Percentiles rank a stretch among this genome's conserved stretches.
Conservation (phyloP, 148 eudicot species). For the Vaccinium myrtillus region DNA sequence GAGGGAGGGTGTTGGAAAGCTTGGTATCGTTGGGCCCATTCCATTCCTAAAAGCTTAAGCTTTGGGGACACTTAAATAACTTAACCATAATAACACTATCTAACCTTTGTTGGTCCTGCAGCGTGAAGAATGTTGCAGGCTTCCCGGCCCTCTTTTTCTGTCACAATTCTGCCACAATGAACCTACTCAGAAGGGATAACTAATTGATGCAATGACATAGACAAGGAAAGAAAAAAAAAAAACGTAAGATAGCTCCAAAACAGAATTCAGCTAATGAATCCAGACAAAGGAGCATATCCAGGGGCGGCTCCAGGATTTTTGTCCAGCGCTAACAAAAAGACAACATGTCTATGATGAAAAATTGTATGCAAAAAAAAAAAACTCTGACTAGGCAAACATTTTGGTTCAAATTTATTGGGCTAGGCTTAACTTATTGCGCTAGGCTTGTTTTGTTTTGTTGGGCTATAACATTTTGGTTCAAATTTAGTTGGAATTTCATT, state of each 20-base stretch:
- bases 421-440: too few relatives aligned
- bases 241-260: background rate
- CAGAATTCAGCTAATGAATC: background rate
- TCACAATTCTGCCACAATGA: slow-evolving; percentile 56
- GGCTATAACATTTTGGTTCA: too few relatives aligned
- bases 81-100: background rate
- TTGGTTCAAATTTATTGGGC: too few relatives aligned
- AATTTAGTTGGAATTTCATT: too few relatives aligned
- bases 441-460: too few relatives aligned
- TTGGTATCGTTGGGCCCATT: background rate
- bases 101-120: slow-evolving; percentile 94
- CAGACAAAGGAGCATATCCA: background rate
- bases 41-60: background rate
- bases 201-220: slow-evolving; percentile 5
- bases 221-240: background rate
- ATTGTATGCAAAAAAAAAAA: too few relatives aligned
- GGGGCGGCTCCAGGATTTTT: too few relatives aligned
- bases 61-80: background rate
- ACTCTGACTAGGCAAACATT: too few relatives aligned
- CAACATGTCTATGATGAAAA: too few relatives aligned
- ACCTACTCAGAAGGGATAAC: slow-evolving; percentile 9
- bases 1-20: background rate
- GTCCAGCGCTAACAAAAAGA: too few relatives aligned
- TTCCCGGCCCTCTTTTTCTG: slow-evolving; percentile 85
- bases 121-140: slow-evolving; percentile 91